Evolutionary conservation across 2,329 filamentous ascomycete genomes (phyloP), one percentile per base, ranked within the genome.

Genomic region (Fusarium xylarioides): DNA sequence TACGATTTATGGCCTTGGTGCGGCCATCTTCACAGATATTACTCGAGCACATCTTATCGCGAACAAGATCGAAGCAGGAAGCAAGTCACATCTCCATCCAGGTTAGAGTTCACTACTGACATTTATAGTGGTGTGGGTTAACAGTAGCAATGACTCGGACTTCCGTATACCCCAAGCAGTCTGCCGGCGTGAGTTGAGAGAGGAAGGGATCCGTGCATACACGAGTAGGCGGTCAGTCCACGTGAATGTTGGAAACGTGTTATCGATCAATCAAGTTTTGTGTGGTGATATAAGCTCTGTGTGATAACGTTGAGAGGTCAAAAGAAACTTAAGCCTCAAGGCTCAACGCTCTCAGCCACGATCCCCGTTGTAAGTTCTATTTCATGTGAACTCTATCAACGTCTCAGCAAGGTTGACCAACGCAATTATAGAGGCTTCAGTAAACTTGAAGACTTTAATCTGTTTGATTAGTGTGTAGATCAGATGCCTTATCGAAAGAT

Each of bases 11-110:
- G 90, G 90, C 3, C 84, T 92, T 1, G 90, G 87, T 9, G 86
- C 87, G 9, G 87, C 90, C 0, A 81, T 93, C 6, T 92, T 92
- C 74, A 91, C 87, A 66, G 86, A 91, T 73, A 83, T 92, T 53
- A 85, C 83, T 60, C 80, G 81, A 30, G 82, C 85, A 7, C 85
- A 87, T 71, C 81, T 82, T 18, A 82, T 86, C 2, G 84, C 88
- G 15, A 86, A 86, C 63, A 86, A 86, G n/a, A 87, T 92, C 52
- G 88, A 92, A 78, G 85, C 89, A 3, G 90, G 90, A 32, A 87
- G 28, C 23, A 32, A 49, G 28, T 32, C 8, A 18, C 3, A 49
- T 1, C 7, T 21, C 14, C 9, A 7, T 6, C 12, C 1, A n/a
- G 19, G 5, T 21, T 8, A 9, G 6, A 11, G 3, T 8, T 11